These are phyloP conservation scores for Viola pubescens DNA, from an alignment of 441 rosid species.

Conservation along the genomic window DNA sequence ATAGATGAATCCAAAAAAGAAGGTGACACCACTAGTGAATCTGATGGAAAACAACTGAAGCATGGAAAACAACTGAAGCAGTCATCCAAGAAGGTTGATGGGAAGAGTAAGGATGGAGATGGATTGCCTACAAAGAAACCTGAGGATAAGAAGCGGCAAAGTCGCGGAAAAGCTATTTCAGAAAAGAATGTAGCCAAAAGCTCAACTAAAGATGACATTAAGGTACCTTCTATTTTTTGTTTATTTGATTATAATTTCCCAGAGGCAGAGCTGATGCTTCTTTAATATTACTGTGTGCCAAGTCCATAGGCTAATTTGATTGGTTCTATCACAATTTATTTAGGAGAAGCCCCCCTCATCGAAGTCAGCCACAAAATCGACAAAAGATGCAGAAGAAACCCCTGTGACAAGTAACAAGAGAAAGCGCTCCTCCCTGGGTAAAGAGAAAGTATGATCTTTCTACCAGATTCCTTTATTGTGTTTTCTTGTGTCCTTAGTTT, in stretches of 20 bases:
- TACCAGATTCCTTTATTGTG: too few species aligned
- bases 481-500: too few species aligned
- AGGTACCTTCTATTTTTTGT: slow-evolving; percentile 29
- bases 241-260: slow-evolving; percentile 1
- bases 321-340: slow-evolving; percentile 16
- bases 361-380: slow-evolving; percentile 41
- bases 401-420: slow-evolving; percentile 55
- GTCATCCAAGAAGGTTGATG: slow-evolving; percentile 45
- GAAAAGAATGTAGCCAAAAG: slow-evolving; percentile 39
- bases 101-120: slow-evolving; percentile 35
- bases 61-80: slow-evolving; percentile 41
- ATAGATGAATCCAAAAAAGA: slow-evolving; percentile 44
- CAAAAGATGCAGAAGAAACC: slow-evolving; percentile 53
- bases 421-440: slow-evolving; percentile 37
- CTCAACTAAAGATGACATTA: slow-evolving; percentile 44
- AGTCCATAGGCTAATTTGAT: neutral
- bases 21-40: slow-evolving; percentile 34
- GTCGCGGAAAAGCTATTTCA: slow-evolving; percentile 39
- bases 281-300: slow-evolving; percentile 3
- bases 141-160: slow-evolving; percentile 50
- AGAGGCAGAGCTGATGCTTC: too few species aligned
- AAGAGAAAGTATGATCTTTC: slow-evolving; percentile 43
- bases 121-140: slow-evolving; percentile 35
- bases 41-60: slow-evolving; percentile 47
- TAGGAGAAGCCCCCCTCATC: slow-evolving; percentile 56